phyloP scores from a whole-genome alignment of 2,329 filamentous ascomycete genomes.

The Xylariales sp. region DNA sequence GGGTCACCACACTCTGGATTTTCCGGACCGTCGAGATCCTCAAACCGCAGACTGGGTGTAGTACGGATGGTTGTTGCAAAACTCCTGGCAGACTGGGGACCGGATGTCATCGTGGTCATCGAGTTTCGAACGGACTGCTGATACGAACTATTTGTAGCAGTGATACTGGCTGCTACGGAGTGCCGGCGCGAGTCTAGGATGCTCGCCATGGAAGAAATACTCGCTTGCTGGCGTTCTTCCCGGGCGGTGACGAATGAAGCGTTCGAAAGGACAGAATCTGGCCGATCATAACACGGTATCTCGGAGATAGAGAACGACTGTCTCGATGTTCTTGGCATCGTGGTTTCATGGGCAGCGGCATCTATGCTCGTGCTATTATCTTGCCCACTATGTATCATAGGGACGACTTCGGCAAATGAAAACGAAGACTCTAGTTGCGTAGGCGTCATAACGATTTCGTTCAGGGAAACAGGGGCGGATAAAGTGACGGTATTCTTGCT shows the following conservation, averaged over 20 bases:
- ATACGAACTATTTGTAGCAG: slow-evolving; percentile 1
- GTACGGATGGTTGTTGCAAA: slow-evolving; percentile 10
- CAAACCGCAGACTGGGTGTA: slow-evolving; percentile 5
- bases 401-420: slow-evolving; percentile 5
- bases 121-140: too few species aligned
- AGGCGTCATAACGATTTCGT: slow-evolving; percentile 17
- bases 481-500: slow-evolving; percentile 12
- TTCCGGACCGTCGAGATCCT: too few species aligned
- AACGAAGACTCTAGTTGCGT: slow-evolving; percentile 7
- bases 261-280: slow-evolving; percentile 8
- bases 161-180: slow-evolving; percentile 6
- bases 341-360: too few species aligned
- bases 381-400: too few species aligned
- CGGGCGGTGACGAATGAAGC: slow-evolving; percentile 6
- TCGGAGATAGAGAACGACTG: too few species aligned
- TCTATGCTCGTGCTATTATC: too few species aligned
- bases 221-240: background rate
- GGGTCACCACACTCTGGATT: too few species aligned
- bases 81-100: slow-evolving; percentile 13
- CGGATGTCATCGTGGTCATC: slow-evolving; percentile 9
- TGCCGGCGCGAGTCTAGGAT: slow-evolving; percentile 12
- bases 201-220: slow-evolving; percentile 9
- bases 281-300: background rate
- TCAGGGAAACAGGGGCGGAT: slow-evolving; percentile 12
- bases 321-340: too few species aligned